Evolutionary conservation across 306 rosid genomes (phyloP).

Genomic region (Calophaca sinica): DNA sequence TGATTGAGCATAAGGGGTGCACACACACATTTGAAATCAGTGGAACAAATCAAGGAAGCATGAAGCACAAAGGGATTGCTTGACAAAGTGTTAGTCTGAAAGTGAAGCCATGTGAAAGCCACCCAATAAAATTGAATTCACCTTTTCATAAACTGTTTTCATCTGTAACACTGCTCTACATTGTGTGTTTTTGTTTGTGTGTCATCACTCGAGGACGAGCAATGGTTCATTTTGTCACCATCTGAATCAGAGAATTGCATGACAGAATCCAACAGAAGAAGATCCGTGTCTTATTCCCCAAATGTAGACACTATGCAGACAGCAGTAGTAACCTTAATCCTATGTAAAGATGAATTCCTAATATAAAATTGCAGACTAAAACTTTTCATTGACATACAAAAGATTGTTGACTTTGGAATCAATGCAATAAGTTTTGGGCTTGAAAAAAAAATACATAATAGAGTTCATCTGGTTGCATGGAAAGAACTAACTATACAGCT

Average conservation of each 20-base stretch:
- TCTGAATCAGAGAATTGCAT: neutral
- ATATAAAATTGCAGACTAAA: conserved; percentile 9
- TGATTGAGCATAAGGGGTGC: no score
- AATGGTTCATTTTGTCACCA: no score
- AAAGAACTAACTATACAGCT: conserved; percentile 11
- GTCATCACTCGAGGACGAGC: no score
- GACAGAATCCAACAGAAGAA: conserved; percentile 10
- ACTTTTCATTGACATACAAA: conserved; percentile 2
- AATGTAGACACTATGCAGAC: neutral
- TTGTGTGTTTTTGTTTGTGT: no score
- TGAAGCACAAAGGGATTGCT: no score
- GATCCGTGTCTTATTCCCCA: neutral
- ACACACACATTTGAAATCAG: no score
- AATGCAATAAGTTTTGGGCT: neutral
- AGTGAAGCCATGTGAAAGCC: no score
- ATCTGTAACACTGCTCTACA: no score
- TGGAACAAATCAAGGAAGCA: no score
- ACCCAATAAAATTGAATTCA: no score
- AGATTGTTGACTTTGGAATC: neutral
- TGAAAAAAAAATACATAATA: neutral
- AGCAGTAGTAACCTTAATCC: neutral
- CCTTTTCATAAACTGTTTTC: no score
- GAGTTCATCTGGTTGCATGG: conserved; percentile 13
- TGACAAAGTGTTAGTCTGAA: no score
- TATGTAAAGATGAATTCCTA: neutral